Evolutionary conservation across 345 rosid genomes (phyloP).

Genomic region (Viola odorata): DNA sequence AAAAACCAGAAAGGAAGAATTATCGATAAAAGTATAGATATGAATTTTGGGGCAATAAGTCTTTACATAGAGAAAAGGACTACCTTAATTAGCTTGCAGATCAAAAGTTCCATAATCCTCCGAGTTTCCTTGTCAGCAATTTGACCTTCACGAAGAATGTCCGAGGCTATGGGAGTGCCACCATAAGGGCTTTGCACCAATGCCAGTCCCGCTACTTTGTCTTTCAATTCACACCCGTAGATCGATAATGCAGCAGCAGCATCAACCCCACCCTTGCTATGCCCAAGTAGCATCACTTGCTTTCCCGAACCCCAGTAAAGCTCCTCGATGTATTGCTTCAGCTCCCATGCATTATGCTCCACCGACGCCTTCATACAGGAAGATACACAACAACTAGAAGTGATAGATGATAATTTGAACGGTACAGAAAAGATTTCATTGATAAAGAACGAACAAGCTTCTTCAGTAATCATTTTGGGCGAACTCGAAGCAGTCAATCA

Average conservation of each 20-base stretch:
- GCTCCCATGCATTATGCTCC: constrained; percentile 67
- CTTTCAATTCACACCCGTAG: constrained; percentile 45
- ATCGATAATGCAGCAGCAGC: constrained; percentile 70
- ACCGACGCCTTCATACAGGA: constrained; percentile 47
- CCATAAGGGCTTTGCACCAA: constrained; percentile 70
- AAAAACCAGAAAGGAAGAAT: too few species aligned
- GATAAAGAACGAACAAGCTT: background rate
- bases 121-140: constrained; percentile 64
- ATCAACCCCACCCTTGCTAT: constrained; percentile 77
- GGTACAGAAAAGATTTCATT: background rate
- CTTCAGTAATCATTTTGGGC: background rate
- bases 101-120: constrained; percentile 53
- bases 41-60: too few species aligned
- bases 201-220: constrained; percentile 67
- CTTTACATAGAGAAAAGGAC: background rate
- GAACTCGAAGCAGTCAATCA: background rate
- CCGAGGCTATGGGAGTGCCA: constrained; percentile 61
- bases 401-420: constrained; percentile 7
- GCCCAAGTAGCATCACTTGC: constrained; percentile 64
- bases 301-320: constrained; percentile 74
- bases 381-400: constrained; percentile 5
- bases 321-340: constrained; percentile 69
- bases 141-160: constrained; percentile 65
- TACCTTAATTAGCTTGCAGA: constrained; percentile 69
- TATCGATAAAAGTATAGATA: too few species aligned